These are phyloP conservation scores for Venustampulla echinocandica DNA, from an alignment of 495 filamentous ascomycete genomes.

Conservation along the genomic window DNA sequence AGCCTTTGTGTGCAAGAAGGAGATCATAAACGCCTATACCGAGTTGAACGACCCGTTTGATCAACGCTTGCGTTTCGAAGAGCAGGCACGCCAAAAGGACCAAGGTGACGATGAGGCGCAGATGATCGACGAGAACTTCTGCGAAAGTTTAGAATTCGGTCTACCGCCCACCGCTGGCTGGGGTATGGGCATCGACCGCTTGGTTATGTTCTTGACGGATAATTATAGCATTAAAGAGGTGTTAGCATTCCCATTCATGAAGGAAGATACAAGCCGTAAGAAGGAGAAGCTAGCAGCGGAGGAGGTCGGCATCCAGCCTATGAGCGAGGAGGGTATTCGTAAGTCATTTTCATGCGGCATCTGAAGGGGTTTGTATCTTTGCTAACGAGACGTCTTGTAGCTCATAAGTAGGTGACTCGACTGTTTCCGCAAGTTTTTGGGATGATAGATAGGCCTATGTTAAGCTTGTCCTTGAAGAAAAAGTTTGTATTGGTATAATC, in stretches of 20 bases:
- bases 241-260: constrained; percentile 72
- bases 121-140: constrained; percentile 90
- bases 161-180: constrained; percentile 92
- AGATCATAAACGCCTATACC: constrained; percentile 93
- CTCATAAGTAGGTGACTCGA: constrained; percentile 15
- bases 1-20: constrained; percentile 95
- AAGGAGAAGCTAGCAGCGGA: constrained; percentile 50
- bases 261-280: constrained; percentile 23
- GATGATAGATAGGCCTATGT: too few species aligned
- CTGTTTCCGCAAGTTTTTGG: too few species aligned
- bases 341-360: constrained; percentile 26
- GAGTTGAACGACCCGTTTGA: constrained; percentile 97
- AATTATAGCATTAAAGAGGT: constrained; percentile 96
- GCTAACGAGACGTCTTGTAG: constrained; percentile 1
- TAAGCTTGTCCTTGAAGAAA: too few species aligned
- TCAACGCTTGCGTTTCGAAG: constrained; percentile 88
- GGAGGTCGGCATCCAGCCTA: constrained; percentile 50
- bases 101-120: constrained; percentile 97
- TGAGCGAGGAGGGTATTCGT: constrained; percentile 56
- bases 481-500: too few species aligned
- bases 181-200: constrained; percentile 94
- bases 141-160: constrained; percentile 67
- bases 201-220: constrained; percentile 93
- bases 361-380: background rate
- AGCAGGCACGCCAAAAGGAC: constrained; percentile 91